Percentiles rank a stretch among this genome's conserved stretches.
Conservation (phyloP, 1,139 yeast species). For the Trichomonascaceae sp. region DNA sequence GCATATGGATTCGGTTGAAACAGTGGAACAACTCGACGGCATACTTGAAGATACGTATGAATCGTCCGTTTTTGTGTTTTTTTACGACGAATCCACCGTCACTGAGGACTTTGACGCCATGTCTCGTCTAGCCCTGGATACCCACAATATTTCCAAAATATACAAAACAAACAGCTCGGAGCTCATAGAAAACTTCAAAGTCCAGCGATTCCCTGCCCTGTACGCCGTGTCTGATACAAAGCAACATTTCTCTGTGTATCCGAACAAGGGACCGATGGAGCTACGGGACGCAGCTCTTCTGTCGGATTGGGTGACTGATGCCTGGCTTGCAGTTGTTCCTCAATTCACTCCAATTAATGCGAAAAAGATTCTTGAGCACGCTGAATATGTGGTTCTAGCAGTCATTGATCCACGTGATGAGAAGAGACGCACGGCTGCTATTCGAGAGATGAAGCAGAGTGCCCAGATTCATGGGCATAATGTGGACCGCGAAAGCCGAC, state of each 20-base stretch:
- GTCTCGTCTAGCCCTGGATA: constrained; percentile 29
- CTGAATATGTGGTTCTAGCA: constrained; percentile 30
- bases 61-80: constrained; percentile 31
- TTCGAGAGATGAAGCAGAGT: constrained; percentile 28
- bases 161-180: constrained; percentile 29
- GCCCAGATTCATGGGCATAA: constrained; percentile 27
- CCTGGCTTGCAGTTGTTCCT: constrained; percentile 34
- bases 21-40: constrained; percentile 17
- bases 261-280: constrained; percentile 31
- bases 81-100: constrained; percentile 35
- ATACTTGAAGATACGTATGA: constrained; percentile 8
- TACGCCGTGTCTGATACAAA: constrained; percentile 29
- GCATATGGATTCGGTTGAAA: constrained; percentile 25
- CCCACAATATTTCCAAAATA: constrained; percentile 32
- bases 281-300: constrained; percentile 30
- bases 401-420: constrained; percentile 31
- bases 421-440: constrained; percentile 23
- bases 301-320: constrained; percentile 30
- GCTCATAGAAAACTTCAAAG: constrained; percentile 28
- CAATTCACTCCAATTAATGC: constrained; percentile 34
- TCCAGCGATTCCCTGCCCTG: constrained; percentile 30
- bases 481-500: constrained; percentile 23
- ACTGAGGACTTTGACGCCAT: constrained; percentile 38
- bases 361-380: constrained; percentile 28
- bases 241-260: constrained; percentile 24